Conservation (phyloP, 75 land plant genomes). For the Sequoiadendron giganteum region DNA sequence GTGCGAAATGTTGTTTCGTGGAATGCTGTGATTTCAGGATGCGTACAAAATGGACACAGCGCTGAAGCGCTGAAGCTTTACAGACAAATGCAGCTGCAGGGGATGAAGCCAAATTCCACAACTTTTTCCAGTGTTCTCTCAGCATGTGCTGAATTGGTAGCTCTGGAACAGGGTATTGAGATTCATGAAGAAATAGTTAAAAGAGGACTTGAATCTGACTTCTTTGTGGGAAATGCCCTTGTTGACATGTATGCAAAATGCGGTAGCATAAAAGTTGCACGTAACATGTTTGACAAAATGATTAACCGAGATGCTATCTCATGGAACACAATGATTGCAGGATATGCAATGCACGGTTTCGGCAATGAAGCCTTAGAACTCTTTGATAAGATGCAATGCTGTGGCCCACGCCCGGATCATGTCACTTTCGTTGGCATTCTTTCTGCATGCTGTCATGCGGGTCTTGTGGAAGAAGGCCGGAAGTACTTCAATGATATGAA, state of each 20-base stretch:
- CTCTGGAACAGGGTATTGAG: conserved; percentile 44
- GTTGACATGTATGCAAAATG: conserved; percentile 68
- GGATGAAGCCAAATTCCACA: conserved; percentile 31
- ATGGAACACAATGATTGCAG: conserved; percentile 63
- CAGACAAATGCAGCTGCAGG: conserved; percentile 29
- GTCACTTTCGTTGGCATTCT: conserved; percentile 37
- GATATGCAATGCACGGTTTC: conserved; percentile 39
- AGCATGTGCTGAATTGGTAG: conserved; percentile 44
- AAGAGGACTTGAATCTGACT: conserved; percentile 29
- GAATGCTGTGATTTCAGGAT: conserved; percentile 55
- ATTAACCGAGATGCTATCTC: conserved; percentile 38
- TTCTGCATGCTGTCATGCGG: conserved; percentile 56
- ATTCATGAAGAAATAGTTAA: conserved; percentile 28
- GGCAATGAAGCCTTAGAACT: conserved; percentile 31
- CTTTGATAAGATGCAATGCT: conserved; percentile 33
- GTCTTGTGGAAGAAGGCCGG: conserved; percentile 46
- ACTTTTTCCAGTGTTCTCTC: conserved; percentile 45
- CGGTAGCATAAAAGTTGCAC: conserved; percentile 45
- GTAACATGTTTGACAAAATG: conserved; percentile 44
- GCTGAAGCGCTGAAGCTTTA: conserved; percentile 49
- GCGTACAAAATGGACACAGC: conserved; percentile 38
- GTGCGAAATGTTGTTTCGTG: conserved; percentile 40
- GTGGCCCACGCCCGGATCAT: conserved; percentile 36
- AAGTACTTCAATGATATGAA: conserved; percentile 31
- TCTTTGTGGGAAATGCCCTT: conserved; percentile 38